Base-by-base conservation (phyloP, 306 rosid species). In the Alnus glutinosa region DNA sequence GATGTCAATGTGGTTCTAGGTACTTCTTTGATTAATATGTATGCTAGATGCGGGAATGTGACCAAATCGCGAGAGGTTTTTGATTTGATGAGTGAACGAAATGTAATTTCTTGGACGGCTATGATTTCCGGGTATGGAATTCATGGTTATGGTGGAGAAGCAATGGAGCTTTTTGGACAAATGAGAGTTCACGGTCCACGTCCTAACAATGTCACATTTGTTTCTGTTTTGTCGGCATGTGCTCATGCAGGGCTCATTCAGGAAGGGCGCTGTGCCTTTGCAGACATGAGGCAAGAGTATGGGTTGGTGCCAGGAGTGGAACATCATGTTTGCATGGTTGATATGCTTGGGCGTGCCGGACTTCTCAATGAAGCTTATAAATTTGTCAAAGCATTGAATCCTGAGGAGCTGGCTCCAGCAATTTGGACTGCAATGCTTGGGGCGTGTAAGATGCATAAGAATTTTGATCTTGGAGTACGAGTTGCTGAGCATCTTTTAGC, bases 391-490 rank as follows among this genome's bases (percentile, higher is more conserved):
- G 89, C 81, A 12, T 86, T 85, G 44, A 57, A 52, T 15, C 78
- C 81, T 0, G 39, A 74, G 48, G 94, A 80, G 80, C 88, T 85
- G 55, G 76, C 83, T 74, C 94, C 94, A 0, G 94, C 97, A 0
- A 73, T 90, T 39, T 91, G 97, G 98, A 91, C 97, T 12, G 92
- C 95, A 49, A 86, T 93, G 95, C 98, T 93, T 49, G 98, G 97
- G 44, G 97, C 93, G 54, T 93, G 97, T 84, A 93, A 89, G 85
- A 90, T 91, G 98, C 95, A 93, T 81, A 93, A 87, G 86, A 86
- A 90, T 78, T 85, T 89, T 39, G 85, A 91, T 64, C 87, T 91
- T 16, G 98, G 97, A 44, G 92, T 89, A 37, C 85, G 84, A 83
- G 93, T 86, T 54, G 97, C 98, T 1, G 91, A 91, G 82, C 79